phyloP scores from a whole-genome alignment of 2,329 filamentous ascomycete genomes.

The Mollisiaceae sp. region DNA sequence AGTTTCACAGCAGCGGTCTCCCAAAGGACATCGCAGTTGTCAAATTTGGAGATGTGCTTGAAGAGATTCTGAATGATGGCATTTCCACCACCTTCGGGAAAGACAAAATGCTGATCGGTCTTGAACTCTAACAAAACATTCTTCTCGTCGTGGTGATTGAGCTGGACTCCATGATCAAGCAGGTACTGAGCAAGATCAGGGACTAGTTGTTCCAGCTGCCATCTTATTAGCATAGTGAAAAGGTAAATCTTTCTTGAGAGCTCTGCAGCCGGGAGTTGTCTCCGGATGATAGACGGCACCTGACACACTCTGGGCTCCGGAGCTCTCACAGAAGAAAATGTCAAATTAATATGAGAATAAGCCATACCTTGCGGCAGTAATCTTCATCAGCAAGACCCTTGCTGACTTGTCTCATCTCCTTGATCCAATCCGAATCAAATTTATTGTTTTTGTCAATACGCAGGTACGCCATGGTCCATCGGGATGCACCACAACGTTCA shows the following conservation, averaged over 20 bases:
- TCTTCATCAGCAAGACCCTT: conserved; percentile 47
- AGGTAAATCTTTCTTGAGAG: no score
- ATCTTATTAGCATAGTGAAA: no score
- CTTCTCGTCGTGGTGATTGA: conserved; percentile 46
- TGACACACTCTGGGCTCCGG: no score
- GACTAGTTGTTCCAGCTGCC: conserved; percentile 42
- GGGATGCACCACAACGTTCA: conserved; percentile 47
- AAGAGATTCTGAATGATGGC: conserved; percentile 47
- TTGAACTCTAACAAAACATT: conserved; percentile 49
- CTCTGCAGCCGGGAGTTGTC: no score
- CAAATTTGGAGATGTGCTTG: conserved; percentile 44
- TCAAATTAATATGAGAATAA: no score
- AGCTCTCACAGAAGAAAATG: no score
- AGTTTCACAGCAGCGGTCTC: conserved; percentile 47
- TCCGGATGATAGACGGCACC: no score
- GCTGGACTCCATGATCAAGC: conserved; percentile 41
- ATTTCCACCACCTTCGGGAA: conserved; percentile 47
- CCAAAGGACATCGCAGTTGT: conserved; percentile 45
- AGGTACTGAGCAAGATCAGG: conserved; percentile 46
- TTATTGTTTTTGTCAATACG: conserved; percentile 45
- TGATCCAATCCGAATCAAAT: conserved; percentile 25
- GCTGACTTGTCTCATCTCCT: conserved; percentile 41
- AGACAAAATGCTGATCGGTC: conserved; percentile 48
- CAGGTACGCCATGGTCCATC: conserved; percentile 50
- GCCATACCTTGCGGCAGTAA: conserved; percentile 44